phyloP scores from a whole-genome alignment of 2,329 filamentous ascomycete genomes.

The Nemania bipapillata region DNA sequence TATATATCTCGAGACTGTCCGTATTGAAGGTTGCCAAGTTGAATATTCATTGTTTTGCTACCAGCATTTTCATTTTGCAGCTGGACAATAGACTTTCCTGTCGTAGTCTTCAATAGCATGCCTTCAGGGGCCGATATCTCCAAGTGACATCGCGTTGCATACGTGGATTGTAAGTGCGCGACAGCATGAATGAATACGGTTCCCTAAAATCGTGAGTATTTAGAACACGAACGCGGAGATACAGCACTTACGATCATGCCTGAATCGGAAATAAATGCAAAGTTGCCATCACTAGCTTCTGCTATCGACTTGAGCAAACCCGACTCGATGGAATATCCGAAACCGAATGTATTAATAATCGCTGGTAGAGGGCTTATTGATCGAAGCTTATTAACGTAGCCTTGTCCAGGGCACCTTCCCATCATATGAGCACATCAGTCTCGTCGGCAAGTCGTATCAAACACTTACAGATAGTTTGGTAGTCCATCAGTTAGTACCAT shows the following conservation, averaged over 20 bases:
- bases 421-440: conserved; percentile 2
- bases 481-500: conserved; percentile 66
- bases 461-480: conserved; percentile 63
- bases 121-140: conserved; percentile 54
- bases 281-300: conserved; percentile 67
- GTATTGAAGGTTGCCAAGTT: conserved; percentile 66
- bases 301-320: conserved; percentile 69
- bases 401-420: conserved; percentile 59
- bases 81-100: conserved; percentile 55
- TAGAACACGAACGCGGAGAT: neutral
- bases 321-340: conserved; percentile 62
- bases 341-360: conserved; percentile 65
- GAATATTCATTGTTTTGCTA: conserved; percentile 52
- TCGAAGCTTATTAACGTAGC: conserved; percentile 66
- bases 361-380: conserved; percentile 56
- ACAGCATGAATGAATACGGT: conserved; percentile 72
- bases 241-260: conserved; percentile 65
- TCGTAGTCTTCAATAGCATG: conserved; percentile 55
- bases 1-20: conserved; percentile 70
- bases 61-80: conserved; percentile 40
- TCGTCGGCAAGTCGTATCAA: neutral
- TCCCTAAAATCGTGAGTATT: conserved; percentile 51
- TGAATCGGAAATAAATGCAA: conserved; percentile 70
- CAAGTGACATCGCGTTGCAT: conserved; percentile 61
- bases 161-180: conserved; percentile 69